phyloP scores from a whole-genome alignment of 2,329 filamentous ascomycete species.

The Arthroderma sp. region DNA sequence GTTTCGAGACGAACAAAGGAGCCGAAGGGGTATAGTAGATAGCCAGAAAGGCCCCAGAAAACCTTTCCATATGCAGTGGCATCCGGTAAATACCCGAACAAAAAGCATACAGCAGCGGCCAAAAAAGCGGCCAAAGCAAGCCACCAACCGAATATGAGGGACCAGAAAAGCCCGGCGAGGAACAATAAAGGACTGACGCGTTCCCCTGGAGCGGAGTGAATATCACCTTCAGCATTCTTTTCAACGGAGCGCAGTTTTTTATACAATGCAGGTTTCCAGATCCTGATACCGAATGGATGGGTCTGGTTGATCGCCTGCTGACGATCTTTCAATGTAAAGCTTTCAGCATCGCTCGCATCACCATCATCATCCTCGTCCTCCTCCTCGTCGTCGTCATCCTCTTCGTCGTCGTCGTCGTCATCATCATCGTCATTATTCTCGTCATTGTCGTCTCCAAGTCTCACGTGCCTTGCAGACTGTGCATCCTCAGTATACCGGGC shows the following conservation, averaged over 20 bases:
- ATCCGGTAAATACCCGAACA: conserved; percentile 66
- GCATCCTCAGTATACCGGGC: conserved; percentile 1
- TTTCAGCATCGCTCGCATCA: conserved; percentile 80
- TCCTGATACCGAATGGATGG: conserved; percentile 94
- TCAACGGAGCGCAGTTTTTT: conserved; percentile 96
- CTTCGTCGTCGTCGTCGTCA: conserved; percentile 24
- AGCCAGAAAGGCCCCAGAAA: conserved; percentile 69
- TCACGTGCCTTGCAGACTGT: neutral
- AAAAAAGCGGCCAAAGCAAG: conserved; percentile 62
- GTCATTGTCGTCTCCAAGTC: neutral
- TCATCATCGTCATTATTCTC: conserved; percentile 16
- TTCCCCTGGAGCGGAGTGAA: conserved; percentile 85
- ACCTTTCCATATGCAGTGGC: conserved; percentile 75
- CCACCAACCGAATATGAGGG: conserved; percentile 91
- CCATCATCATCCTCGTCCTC: conserved; percentile 53
- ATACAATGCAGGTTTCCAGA: conserved; percentile 97
- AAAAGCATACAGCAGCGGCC: conserved; percentile 64
- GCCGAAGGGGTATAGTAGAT: conserved; percentile 91
- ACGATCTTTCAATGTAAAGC: conserved; percentile 92
- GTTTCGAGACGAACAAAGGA: conserved; percentile 89
- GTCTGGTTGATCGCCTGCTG: conserved; percentile 98
- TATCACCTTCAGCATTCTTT: conserved; percentile 89
- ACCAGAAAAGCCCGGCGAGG: conserved; percentile 84
- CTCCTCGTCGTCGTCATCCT: conserved; percentile 36
- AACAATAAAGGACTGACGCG: conserved; percentile 73